phyloP scores from a whole-genome alignment of 805 yeast genomes.

The Candida vartiovaarae region DNA sequence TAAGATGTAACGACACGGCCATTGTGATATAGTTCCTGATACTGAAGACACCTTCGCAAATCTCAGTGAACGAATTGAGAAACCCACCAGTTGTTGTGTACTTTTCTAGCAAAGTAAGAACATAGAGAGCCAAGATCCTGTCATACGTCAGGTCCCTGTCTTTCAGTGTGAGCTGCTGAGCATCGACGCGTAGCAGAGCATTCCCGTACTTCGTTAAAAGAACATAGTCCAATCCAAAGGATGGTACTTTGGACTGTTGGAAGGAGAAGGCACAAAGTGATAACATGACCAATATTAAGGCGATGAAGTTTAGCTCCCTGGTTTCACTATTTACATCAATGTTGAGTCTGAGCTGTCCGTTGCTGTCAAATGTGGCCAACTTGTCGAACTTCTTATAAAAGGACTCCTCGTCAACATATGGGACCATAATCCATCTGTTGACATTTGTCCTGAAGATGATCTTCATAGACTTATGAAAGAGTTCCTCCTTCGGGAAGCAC shows the following conservation, averaged over 20 bases:
- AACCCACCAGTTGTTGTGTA: constrained; percentile 13
- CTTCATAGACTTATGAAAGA: background rate
- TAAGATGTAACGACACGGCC: constrained; percentile 7
- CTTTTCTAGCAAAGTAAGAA: constrained; percentile 8
- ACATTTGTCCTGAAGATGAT: constrained; percentile 9
- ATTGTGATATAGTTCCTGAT: constrained; percentile 6
- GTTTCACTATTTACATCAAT: background rate
- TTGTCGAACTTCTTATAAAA: constrained; percentile 1
- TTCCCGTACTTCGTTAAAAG: constrained; percentile 9
- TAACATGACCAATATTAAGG: constrained; percentile 5
- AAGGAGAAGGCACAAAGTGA: constrained; percentile 6
- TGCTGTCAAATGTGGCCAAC: background rate
- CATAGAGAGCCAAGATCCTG: constrained; percentile 3
- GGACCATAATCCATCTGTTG: constrained; percentile 8
- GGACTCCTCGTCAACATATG: constrained; percentile 7
- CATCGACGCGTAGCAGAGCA: constrained; percentile 10
- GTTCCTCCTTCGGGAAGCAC: constrained; percentile 3
- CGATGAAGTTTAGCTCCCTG: constrained; percentile 5
- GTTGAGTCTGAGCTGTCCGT: constrained; percentile 5
- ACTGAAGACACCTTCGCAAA: constrained; percentile 8
- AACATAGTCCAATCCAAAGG: constrained; percentile 4
- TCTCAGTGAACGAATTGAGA: constrained; percentile 7
- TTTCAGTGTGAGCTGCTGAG: constrained; percentile 4
- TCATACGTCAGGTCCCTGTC: constrained; percentile 7
- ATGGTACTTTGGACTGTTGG: constrained; percentile 3